A percentile compares a stretch with the other conserved stretches of the same genome.
Conservation (phyloP, 371 early-diverging fungal species). For the Rhizopus sp. region DNA sequence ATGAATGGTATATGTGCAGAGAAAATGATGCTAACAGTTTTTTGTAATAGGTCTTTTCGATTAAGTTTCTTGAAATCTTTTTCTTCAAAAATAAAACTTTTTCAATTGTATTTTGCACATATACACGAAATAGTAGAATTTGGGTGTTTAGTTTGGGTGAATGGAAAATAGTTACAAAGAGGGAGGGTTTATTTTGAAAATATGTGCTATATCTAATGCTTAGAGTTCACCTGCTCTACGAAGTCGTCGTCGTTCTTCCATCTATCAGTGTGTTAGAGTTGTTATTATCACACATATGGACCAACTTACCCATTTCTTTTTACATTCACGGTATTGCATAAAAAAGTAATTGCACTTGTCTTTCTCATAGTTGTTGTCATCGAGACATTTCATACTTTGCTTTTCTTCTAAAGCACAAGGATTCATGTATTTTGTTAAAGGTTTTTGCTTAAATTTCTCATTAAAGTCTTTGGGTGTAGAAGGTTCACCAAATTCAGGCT, state of each 20-base stretch:
- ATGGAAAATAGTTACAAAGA: neutral
- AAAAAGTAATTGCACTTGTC: slow-evolving; percentile 59
- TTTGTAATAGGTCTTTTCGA: slow-evolving; percentile 77
- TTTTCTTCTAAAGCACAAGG: slow-evolving; percentile 65
- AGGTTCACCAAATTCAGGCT: slow-evolving; percentile 47
- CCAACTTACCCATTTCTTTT: slow-evolving; percentile 64
- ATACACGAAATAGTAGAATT: neutral
- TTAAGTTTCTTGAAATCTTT: slow-evolving; percentile 50
- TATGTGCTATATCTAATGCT: slow-evolving; percentile 1
- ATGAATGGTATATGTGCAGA: slow-evolving; percentile 8
- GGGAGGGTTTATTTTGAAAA: slow-evolving; percentile 5
- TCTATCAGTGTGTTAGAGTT: slow-evolving; percentile 18
- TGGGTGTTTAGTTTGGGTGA: neutral
- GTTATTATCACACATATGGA: neutral
- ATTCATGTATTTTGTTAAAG: slow-evolving; percentile 63
- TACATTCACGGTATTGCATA: slow-evolving; percentile 67
- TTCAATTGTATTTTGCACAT: neutral
- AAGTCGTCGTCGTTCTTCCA: slow-evolving; percentile 42
- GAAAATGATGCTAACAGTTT: too few relatives aligned
- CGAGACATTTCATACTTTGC: slow-evolving; percentile 65
- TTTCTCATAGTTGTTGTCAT: slow-evolving; percentile 64
- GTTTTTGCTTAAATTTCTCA: slow-evolving; percentile 54
- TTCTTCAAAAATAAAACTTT: slow-evolving; percentile 12
- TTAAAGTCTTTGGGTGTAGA: slow-evolving; percentile 58
- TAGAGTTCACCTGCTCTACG: slow-evolving; percentile 42